Percentiles rank a stretch among this genome's conserved stretches.
Evolutionary conservation across 768 basidiomycete genomes (phyloP).

Genomic region (Boletellus ananas): DNA sequence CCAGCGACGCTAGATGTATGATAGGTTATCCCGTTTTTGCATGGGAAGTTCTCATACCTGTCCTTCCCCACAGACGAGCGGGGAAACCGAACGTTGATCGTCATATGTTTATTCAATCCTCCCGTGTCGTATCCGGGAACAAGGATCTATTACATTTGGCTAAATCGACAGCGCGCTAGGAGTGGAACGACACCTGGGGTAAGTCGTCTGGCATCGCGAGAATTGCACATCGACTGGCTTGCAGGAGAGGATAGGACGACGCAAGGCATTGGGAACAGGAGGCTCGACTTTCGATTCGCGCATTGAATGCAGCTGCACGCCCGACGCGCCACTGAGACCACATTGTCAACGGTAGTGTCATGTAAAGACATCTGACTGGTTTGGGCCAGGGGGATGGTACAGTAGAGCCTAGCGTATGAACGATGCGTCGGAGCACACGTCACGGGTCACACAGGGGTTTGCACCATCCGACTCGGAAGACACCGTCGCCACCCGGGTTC

Average conservation of each 20-base stretch:
- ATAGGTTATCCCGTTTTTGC: too few species aligned
- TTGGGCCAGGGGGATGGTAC: too few species aligned
- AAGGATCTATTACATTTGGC: slow-evolving; percentile 55
- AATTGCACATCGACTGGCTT: not conserved
- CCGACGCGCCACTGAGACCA: too few species aligned
- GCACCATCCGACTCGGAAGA: too few species aligned
- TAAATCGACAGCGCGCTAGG: slow-evolving; percentile 50
- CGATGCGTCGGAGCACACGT: too few species aligned
- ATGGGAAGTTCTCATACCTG: not conserved
- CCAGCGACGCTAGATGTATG: slow-evolving; percentile 55
- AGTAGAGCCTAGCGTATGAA: too few species aligned
- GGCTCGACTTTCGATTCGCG: slow-evolving; percentile 61
- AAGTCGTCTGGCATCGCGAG: not conserved
- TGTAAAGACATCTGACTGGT: too few species aligned
- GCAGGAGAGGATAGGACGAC: slow-evolving; percentile 43
- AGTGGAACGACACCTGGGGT: slow-evolving; percentile 51
- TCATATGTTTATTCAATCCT: slow-evolving; percentile 48
- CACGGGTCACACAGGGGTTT: too few species aligned
- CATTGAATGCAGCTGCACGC: too few species aligned
- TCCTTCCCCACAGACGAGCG: slow-evolving; percentile 40
- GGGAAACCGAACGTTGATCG: slow-evolving; percentile 56
- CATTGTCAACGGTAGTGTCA: too few species aligned
- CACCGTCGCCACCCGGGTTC: too few species aligned
- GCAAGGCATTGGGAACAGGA: slow-evolving; percentile 54
- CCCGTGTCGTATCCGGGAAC: slow-evolving; percentile 50